Base-by-base conservation (phyloP, 345 rosid species). In the Anastatica hierochuntica region DNA sequence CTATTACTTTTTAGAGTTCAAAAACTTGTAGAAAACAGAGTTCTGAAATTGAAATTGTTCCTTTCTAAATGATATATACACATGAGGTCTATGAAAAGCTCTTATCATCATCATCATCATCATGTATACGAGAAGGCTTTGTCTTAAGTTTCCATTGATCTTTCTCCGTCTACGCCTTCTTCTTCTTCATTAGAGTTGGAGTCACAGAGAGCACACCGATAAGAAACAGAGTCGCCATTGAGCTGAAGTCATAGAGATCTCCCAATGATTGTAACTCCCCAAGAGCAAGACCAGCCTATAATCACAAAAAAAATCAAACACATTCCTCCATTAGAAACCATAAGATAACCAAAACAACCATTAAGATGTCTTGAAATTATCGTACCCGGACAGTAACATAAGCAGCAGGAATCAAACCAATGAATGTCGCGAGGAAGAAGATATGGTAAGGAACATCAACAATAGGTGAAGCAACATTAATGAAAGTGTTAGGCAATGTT, bases 391-490 rank as follows among this genome's bases (percentile, higher is more conserved):
- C 98, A 46, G 96, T 84, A 54, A 90, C 78, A 69, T 65, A 90
- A 12, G 96, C 95, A 65, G 95, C 96, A 49, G 98, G 98, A 51
- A 84, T 84, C 70, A 86, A 73, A 19, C 96, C 98, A 8, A 90
- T 75, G 45, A 82, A 66, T 19, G 98, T 84, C 29, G 81, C 92
- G 24, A 75, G 45, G 68, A 87, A 82, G 84, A 90, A 90, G 43
- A 74, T 90, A 71, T 84, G 95, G 52, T 79, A 90, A 45, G 98
- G 96, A 34, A 87, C 85, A 54, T 87, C 77, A 21, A 90, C 96
- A 44, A 79, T 90, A 0, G 96, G 98, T 24, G 98, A 84, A 59
- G 98, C 96, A 56, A 87, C 82, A 51, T 90, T 90, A 18, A 90
- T 87, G 61, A 90, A 90, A 17, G 95, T 84, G 50, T 87, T 87